Base-by-base conservation (phyloP, 2,329 filamentous ascomycete genomes). In the Neobulgaria alba region DNA sequence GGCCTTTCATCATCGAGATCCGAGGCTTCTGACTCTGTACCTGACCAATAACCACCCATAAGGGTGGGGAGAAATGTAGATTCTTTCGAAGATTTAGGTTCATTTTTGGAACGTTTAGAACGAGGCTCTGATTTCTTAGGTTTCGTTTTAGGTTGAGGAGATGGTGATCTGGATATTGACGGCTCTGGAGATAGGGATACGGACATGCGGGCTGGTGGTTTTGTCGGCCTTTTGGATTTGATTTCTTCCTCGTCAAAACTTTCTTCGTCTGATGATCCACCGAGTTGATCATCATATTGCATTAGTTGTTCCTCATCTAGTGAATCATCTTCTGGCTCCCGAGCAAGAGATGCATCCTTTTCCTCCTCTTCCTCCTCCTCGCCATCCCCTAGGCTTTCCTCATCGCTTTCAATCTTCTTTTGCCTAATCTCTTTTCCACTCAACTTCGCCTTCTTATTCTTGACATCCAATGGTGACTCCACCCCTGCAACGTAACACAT, bases 1-100 rank as follows among this genome's bases (percentile, higher is more conserved):
- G 68, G 68, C 4, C 73, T 74, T 2, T 70, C 60, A 29, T 68
- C 65, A 38, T 87, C 83, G 16, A 85, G 66, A 48, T 84, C 80
- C 0, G 80, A 83, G 5, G 73, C 75, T 33, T 58, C 56, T 0
- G 73, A 77, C 51, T 85, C 83, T 7, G 80, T 85, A 34, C 82
- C 84, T 2, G 83, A 87, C 53, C 85, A 74, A 63, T 90, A 93
- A 42, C 83, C 83, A 15, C 79, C 81, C 72, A 86, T 85, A 12
- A 92, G 72, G 1, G 79, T 78, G 0, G 85, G 85, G 2, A 92
- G 65, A 57, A 88, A 87, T 0, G 75, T 75, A 0, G 82, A 75
- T 10, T 33, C 3, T 40, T 44, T 50, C 12, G 12, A 7, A 26
- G 43, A 3, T 41, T 46, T 47, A 10, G 40, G 5, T 41, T 53